phyloP scores from a whole-genome alignment of 2,329 filamentous ascomycete genomes.

The Sarocladiaceae sp. region DNA sequence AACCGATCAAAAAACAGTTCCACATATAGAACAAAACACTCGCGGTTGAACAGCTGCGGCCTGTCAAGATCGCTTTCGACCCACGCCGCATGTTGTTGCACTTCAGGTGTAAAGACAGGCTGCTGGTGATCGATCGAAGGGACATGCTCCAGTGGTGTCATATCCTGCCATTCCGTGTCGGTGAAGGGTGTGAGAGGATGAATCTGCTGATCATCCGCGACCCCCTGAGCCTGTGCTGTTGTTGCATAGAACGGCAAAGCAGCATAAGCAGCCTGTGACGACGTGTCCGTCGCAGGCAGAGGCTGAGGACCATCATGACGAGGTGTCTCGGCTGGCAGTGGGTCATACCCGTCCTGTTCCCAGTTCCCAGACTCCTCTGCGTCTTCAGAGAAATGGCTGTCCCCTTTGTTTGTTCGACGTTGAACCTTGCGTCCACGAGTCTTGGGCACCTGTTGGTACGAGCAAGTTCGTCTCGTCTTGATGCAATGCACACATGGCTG shows the following conservation, averaged over 20 bases:
- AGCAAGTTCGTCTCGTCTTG: conserved; percentile 8
- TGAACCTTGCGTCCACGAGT: conserved; percentile 6
- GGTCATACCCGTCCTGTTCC: background rate
- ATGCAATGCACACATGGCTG: conserved; percentile 5
- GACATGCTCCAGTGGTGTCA: background rate
- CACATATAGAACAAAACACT: conserved; percentile 13
- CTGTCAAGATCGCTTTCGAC: no score
- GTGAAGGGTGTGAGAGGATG: background rate
- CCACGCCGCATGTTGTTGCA: background rate
- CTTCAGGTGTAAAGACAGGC: background rate
- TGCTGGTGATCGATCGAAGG: background rate
- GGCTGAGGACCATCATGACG: background rate
- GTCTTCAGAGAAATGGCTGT: no score
- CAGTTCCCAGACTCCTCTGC: no score
- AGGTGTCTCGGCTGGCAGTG: background rate
- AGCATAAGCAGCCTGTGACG: no score
- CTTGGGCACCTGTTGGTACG: conserved; percentile 8
- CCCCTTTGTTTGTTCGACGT: no score
- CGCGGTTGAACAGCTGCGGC: background rate
- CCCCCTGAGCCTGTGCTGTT: no score
- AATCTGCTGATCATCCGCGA: background rate
- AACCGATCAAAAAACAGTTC: conserved; percentile 17
- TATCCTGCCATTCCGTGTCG: background rate
- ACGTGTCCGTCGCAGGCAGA: no score
- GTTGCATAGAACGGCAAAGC: no score